Evolutionary conservation across 2,329 filamentous ascomycete species (phyloP).

Genomic region (Hypoxylon sp.): DNA sequence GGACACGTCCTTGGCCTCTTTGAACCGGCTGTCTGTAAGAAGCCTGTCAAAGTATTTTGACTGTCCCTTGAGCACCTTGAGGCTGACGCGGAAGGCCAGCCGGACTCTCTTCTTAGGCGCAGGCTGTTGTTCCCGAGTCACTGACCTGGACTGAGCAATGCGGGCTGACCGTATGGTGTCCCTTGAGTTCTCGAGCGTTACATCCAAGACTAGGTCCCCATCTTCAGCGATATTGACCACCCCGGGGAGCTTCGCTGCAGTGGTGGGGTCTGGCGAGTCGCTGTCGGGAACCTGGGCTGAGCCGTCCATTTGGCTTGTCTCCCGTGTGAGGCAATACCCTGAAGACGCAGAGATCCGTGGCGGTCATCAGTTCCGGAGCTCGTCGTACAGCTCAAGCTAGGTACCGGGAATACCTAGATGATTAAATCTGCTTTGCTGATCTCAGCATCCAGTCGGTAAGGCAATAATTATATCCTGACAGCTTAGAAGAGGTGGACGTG

Average conservation of each 20-base stretch:
- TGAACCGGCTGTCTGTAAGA: slow-evolving; percentile 68
- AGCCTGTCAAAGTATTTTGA: slow-evolving; percentile 76
- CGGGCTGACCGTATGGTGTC: slow-evolving; percentile 57
- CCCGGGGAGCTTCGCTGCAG: slow-evolving; percentile 38
- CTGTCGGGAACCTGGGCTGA: slow-evolving; percentile 33
- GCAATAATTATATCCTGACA: too few relatives aligned
- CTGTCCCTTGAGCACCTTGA: slow-evolving; percentile 62
- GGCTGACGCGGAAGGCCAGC: slow-evolving; percentile 66
- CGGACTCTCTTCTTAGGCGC: slow-evolving; percentile 50
- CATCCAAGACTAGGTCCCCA: slow-evolving; percentile 72
- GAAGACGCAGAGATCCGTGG: slow-evolving; percentile 37
- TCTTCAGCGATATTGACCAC: slow-evolving; percentile 61
- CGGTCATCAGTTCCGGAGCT: slow-evolving; percentile 41
- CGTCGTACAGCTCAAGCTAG: slow-evolving; percentile 25
- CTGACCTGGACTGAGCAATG: slow-evolving; percentile 48
- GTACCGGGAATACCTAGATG: neutral
- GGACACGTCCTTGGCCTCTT: slow-evolving; percentile 65
- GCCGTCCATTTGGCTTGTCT: slow-evolving; percentile 48
- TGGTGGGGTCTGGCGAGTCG: slow-evolving; percentile 30
- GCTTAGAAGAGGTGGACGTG: neutral
- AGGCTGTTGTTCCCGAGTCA: slow-evolving; percentile 40
- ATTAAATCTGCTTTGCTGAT: neutral
- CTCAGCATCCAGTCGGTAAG: too few relatives aligned
- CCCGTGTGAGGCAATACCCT: slow-evolving; percentile 48
- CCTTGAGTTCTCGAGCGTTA: slow-evolving; percentile 68